Evolutionary conservation across 805 yeast species (phyloP).

Genomic region (Wickerhamia fluorescens): DNA sequence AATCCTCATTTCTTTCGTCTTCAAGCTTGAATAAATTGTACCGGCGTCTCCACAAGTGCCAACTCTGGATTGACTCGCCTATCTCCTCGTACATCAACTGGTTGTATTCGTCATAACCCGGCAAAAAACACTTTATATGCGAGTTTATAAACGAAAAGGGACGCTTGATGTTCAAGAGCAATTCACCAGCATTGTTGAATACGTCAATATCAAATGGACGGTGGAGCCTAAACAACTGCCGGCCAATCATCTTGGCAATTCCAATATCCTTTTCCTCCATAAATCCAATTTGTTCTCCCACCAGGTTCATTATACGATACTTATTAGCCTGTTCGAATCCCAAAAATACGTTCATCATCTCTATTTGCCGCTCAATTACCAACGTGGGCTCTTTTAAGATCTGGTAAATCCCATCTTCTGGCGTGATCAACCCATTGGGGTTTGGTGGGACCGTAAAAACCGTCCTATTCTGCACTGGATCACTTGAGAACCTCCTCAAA

Average conservation of each 20-base stretch:
- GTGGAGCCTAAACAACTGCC: conserved; percentile 80
- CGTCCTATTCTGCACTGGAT: conserved; percentile 25
- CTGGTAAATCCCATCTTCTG: conserved; percentile 51
- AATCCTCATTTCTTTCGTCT: conserved; percentile 33
- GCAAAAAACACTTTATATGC: conserved; percentile 67
- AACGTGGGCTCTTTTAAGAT: conserved; percentile 74
- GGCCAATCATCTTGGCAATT: conserved; percentile 55
- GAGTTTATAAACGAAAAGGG: conserved; percentile 88
- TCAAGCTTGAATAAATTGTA: conserved; percentile 68
- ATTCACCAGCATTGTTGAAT: conserved; percentile 55
- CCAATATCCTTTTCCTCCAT: conserved; percentile 80
- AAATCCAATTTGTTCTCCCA: conserved; percentile 71
- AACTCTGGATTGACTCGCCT: conserved; percentile 86
- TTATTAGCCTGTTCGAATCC: conserved; percentile 91
- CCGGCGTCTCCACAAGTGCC: conserved; percentile 91
- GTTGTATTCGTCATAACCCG: conserved; percentile 38
- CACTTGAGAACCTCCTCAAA: conserved; percentile 12
- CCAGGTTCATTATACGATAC: conserved; percentile 64
- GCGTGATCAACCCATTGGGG: conserved; percentile 45
- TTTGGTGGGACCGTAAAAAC: conserved; percentile 33
- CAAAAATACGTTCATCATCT: conserved; percentile 75
- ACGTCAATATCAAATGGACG: conserved; percentile 78
- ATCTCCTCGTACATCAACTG: conserved; percentile 40
- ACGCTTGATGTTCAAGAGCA: conserved; percentile 60
- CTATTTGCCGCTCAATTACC: conserved; percentile 82